Percentiles rank a stretch among this genome's conserved stretches.
Evolutionary conservation across 352 stramenopile species (phyloP).

Genomic region (Aphanomyces astaci): DNA sequence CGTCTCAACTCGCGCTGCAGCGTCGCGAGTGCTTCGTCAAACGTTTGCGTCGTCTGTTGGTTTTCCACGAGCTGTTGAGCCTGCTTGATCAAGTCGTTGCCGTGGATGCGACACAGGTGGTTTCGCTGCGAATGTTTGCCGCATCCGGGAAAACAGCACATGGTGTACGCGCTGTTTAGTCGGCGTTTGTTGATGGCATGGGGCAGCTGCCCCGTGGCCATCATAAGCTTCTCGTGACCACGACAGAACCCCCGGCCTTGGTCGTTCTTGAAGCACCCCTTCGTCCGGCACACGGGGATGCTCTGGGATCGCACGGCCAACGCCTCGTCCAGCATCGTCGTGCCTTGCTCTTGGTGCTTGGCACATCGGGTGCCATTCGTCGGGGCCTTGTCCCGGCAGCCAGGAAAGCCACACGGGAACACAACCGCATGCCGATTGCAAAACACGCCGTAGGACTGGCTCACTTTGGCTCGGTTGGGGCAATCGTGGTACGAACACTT

Average conservation of each 20-base stretch:
- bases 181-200: conserved; percentile 77
- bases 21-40: conserved; percentile 55
- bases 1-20: conserved; percentile 72
- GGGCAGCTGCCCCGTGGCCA: conserved; percentile 64
- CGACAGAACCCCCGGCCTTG: conserved; percentile 78
- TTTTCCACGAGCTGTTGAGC: conserved; percentile 51
- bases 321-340: conserved; percentile 35
- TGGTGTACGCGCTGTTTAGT: conserved; percentile 82
- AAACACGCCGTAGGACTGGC: conserved; percentile 71
- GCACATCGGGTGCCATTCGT: conserved; percentile 57
- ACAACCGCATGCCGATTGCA: conserved; percentile 85
- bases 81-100: conserved; percentile 71
- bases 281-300: conserved; percentile 63
- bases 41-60: conserved; percentile 39
- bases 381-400: conserved; percentile 67
- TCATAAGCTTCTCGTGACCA: conserved; percentile 79
- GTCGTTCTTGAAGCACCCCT: conserved; percentile 83
- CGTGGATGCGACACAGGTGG: conserved; percentile 78
- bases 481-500: conserved; percentile 71
- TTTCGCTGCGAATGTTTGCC: conserved; percentile 79
- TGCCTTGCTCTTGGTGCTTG: conserved; percentile 57
- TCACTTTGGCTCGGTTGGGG: conserved; percentile 65
- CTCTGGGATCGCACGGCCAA: conserved; percentile 59
- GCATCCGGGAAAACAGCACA: conserved; percentile 80
- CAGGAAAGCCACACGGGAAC: conserved; percentile 74